phyloP scores from a whole-genome alignment of 2,329 filamentous ascomycete species.

The Epichloe festucae region DNA sequence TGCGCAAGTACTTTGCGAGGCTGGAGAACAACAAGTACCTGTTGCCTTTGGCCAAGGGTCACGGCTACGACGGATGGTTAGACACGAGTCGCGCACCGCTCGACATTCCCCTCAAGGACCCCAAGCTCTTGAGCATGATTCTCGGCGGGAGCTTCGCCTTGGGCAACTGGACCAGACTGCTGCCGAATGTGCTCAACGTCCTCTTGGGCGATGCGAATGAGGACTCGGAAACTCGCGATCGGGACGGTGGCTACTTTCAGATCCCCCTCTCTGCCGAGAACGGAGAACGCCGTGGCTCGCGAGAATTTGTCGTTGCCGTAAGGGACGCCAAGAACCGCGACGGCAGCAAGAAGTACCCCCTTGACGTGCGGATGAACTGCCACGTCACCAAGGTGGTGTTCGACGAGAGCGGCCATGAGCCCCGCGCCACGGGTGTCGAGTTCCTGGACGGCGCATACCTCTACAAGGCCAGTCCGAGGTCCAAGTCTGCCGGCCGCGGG shows the following conservation, averaged over 20 bases:
- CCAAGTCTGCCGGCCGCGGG: constrained; percentile 12
- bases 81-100: constrained; percentile 36
- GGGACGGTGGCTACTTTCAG: constrained; percentile 25
- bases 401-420: constrained; percentile 13
- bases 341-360: constrained; percentile 7
- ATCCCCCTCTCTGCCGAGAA: constrained; percentile 35
- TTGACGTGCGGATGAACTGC: constrained; percentile 13
- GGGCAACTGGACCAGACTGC: constrained; percentile 16
- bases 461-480: constrained; percentile 30
- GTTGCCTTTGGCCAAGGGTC: constrained; percentile 23
- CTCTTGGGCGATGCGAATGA: constrained; percentile 38
- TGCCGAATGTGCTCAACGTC: constrained; percentile 23
- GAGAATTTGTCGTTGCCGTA: constrained; percentile 32
- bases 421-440: constrained; percentile 29
- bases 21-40: constrained; percentile 42
- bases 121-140: constrained; percentile 29
- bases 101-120: constrained; percentile 36
- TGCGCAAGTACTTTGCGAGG: constrained; percentile 45
- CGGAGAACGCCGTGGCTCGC: constrained; percentile 30
- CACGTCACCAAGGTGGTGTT: constrained; percentile 25
- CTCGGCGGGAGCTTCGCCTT: constrained; percentile 13
- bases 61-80: constrained; percentile 47
- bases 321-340: constrained; percentile 12
- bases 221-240: constrained; percentile 30
- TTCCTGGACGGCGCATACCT: constrained; percentile 26